phyloP scores from a whole-genome alignment of 1,139 yeast species.

The Suzukiozyma palmioleophila region DNA sequence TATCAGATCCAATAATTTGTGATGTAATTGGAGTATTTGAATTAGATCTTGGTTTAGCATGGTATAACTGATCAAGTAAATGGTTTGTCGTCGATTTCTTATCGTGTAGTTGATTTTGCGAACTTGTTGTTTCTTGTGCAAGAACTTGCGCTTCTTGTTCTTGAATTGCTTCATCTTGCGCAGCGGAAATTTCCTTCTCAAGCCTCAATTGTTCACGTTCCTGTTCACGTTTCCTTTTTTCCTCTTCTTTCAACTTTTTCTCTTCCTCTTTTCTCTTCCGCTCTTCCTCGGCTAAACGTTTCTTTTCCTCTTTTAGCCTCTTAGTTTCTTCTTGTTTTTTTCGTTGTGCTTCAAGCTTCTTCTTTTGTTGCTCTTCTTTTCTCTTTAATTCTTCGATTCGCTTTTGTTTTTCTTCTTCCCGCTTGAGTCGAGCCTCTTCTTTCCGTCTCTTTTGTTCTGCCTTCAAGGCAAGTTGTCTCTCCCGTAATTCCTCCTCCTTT shows the following conservation, averaged over 20 bases:
- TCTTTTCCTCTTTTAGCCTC: constrained; percentile 38
- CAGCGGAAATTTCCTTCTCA: constrained; percentile 15
- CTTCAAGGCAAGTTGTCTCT: constrained; percentile 35
- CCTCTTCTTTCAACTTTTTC: constrained; percentile 39
- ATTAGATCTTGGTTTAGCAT: constrained; percentile 25
- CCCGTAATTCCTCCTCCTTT: constrained; percentile 32
- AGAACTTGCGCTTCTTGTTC: constrained; percentile 26
- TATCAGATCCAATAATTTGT: constrained; percentile 7
- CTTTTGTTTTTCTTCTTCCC: constrained; percentile 51
- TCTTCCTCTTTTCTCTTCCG: constrained; percentile 41
- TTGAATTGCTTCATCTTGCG: constrained; percentile 28
- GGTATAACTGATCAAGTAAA: constrained; percentile 32
- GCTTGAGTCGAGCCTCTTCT: constrained; percentile 47
- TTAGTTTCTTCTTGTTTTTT: constrained; percentile 46
- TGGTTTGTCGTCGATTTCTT: constrained; percentile 18
- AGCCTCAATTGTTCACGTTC: constrained; percentile 19
- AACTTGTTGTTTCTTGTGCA: constrained; percentile 19
- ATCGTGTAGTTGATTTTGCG: not conserved
- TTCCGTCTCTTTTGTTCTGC: constrained; percentile 41
- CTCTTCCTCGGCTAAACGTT: constrained; percentile 43
- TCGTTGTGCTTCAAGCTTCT: constrained; percentile 43
- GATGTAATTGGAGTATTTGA: constrained; percentile 18
- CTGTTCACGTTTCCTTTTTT: constrained; percentile 40
- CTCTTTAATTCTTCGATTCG: constrained; percentile 35
- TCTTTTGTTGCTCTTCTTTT: constrained; percentile 46